Conservation (phyloP, 1,139 yeast species). For the Candida dubliniensis region DNA sequence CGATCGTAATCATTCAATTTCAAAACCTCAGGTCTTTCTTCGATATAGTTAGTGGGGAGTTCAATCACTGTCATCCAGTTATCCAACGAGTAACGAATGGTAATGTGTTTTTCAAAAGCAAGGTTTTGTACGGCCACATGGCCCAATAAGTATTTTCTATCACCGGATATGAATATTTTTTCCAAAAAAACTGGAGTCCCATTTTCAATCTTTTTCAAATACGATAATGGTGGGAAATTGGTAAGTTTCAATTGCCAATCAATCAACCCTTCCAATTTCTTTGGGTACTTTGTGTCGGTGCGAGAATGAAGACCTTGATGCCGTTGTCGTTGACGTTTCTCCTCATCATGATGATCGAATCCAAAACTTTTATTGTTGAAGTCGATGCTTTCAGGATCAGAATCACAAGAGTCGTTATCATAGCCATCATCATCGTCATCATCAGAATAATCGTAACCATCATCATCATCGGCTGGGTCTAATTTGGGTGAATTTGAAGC, state of each 20-base stretch:
- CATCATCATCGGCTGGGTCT: constrained; percentile 22
- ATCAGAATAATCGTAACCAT: constrained; percentile 14
- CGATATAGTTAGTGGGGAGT: constrained; percentile 62
- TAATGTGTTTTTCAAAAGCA: constrained; percentile 61
- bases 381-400: constrained; percentile 7
- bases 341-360: not conserved
- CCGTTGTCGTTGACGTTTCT: not conserved
- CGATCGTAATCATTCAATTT: constrained; percentile 55
- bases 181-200: constrained; percentile 61
- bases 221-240: constrained; percentile 47
- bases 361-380: constrained; percentile 7
- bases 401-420: constrained; percentile 9
- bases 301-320: constrained; percentile 14
- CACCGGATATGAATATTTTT: constrained; percentile 57
- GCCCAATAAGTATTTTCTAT: constrained; percentile 61
- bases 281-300: constrained; percentile 27
- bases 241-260: constrained; percentile 53
- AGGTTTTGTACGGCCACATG: constrained; percentile 72
- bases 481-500: constrained; percentile 60
- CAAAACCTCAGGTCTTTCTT: constrained; percentile 57
- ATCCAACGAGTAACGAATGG: constrained; percentile 66
- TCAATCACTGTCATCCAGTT: constrained; percentile 74
- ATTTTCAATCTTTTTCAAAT: constrained; percentile 36
- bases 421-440: constrained; percentile 10
- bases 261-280: constrained; percentile 11